A percentile compares a stretch with the other conserved stretches of the same genome.
Conservation (phyloP, 139 green algal genomes). For the Gonium pectorale region DNA sequence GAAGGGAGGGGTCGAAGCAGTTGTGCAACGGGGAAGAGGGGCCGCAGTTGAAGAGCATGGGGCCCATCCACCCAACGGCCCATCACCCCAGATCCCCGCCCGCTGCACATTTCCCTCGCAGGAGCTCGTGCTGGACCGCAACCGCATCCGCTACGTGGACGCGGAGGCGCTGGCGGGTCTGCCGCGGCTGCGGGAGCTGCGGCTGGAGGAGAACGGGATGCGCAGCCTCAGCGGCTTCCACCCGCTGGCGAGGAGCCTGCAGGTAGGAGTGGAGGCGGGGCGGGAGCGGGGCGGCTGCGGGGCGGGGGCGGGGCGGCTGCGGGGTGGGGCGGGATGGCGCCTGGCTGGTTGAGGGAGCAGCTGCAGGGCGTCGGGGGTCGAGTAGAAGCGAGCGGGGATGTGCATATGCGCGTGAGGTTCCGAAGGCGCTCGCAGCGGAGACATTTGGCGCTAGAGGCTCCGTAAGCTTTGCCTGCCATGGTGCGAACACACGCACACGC, state of each 20-base stretch:
- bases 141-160: conserved; percentile 69
- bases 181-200: conserved; percentile 62
- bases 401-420: no score
- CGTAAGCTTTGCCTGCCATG: no score
- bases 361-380: no score
- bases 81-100: not conserved
- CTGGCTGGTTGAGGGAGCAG: no score
- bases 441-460: no score
- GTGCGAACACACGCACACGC: no score
- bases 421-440: no score
- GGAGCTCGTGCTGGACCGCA: conserved; percentile 80
- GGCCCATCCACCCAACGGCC: not conserved
- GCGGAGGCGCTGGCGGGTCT: conserved; percentile 56
- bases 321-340: no score
- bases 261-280: conserved; percentile 37
- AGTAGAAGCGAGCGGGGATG: no score
- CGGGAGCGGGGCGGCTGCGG: not conserved
- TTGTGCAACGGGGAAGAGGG: not conserved
- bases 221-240: conserved; percentile 59
- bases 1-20: no score
- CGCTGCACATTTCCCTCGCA: conserved; percentile 2
- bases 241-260: conserved; percentile 70
- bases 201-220: conserved; percentile 72
- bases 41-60: not conserved
- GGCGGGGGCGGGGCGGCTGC: no score